phyloP scores from a whole-genome alignment of 2,329 filamentous ascomycete species.

The Fusarium udum region DNA sequence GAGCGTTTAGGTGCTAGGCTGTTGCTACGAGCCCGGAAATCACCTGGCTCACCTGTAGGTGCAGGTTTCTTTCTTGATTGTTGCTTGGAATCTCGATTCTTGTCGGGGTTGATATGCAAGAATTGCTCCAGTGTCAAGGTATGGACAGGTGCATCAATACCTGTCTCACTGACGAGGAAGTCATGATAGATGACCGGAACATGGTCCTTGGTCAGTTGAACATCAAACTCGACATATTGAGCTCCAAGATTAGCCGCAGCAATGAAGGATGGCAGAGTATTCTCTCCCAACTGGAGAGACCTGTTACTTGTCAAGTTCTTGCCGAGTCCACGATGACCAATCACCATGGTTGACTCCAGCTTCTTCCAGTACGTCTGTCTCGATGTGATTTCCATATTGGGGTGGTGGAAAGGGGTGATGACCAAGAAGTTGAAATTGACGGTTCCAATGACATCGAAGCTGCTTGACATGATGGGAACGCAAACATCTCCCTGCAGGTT shows the following conservation, averaged over 20 bases:
- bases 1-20: conserved; percentile 59
- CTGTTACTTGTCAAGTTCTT: conserved; percentile 88
- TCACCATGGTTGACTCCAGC: conserved; percentile 85
- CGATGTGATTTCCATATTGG: conserved; percentile 90
- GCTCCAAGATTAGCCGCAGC: conserved; percentile 92
- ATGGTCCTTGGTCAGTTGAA: conserved; percentile 98
- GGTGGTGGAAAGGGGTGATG: conserved; percentile 92
- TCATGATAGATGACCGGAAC: conserved; percentile 99
- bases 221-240: conserved; percentile 80
- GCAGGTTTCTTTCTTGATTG: conserved; percentile 15
- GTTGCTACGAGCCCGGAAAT: conserved; percentile 48
- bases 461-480: conserved; percentile 87
- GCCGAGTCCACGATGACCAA: conserved; percentile 78
- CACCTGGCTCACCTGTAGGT: conserved; percentile 47
- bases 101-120: conserved; percentile 79
- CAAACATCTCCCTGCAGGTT: conserved; percentile 91
- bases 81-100: conserved; percentile 38
- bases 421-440: conserved; percentile 98
- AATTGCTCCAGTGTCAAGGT: conserved; percentile 96
- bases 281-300: conserved; percentile 94
- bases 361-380: conserved; percentile 98
- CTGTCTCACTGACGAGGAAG: conserved; percentile 96
- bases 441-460: conserved; percentile 88
- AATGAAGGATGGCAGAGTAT: conserved; percentile 95
- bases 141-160: conserved; percentile 95